Conservation (phyloP, 345 rosid genomes). For the Garcia nutans region DNA sequence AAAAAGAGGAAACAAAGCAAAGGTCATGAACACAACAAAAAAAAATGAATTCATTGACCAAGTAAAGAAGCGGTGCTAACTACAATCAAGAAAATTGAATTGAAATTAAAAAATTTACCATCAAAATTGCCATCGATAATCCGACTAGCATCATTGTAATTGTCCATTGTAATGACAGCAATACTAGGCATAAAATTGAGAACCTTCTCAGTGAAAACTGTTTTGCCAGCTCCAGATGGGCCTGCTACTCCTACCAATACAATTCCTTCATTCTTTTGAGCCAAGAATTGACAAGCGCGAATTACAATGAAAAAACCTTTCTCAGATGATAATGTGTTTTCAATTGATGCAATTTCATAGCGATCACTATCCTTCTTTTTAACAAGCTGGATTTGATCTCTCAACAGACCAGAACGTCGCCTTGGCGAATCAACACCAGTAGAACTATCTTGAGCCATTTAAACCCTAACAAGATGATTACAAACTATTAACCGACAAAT, state of each 20-base stretch:
- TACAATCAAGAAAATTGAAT: not conserved
- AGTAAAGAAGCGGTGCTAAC: not conserved
- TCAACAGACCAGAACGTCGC: constrained; percentile 69
- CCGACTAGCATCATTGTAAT: constrained; percentile 84
- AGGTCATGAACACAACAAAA: not conserved
- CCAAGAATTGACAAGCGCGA: constrained; percentile 86
- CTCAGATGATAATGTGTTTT: constrained; percentile 75
- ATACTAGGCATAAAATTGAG: constrained; percentile 92
- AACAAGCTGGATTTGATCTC: constrained; percentile 80
- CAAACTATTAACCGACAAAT: no score
- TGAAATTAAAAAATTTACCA: constrained; percentile 51
- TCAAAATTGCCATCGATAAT: constrained; percentile 94
- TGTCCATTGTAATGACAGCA: constrained; percentile 89
- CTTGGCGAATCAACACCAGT: constrained; percentile 69
- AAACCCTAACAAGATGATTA: not conserved
- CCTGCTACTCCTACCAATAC: constrained; percentile 95
- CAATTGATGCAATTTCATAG: constrained; percentile 80
- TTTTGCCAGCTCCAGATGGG: constrained; percentile 98
- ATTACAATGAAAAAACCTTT: constrained; percentile 89
- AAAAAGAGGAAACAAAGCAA: not conserved
- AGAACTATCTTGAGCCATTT: constrained; percentile 62
- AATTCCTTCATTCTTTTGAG: constrained; percentile 89
- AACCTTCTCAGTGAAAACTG: constrained; percentile 90
- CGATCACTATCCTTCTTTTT: constrained; percentile 74
- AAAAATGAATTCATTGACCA: not conserved